Percentiles rank a stretch among this genome's conserved stretches.
phyloP scores from a whole-genome alignment of 1,139 yeast genomes.

The Scheffersomyces titani region DNA sequence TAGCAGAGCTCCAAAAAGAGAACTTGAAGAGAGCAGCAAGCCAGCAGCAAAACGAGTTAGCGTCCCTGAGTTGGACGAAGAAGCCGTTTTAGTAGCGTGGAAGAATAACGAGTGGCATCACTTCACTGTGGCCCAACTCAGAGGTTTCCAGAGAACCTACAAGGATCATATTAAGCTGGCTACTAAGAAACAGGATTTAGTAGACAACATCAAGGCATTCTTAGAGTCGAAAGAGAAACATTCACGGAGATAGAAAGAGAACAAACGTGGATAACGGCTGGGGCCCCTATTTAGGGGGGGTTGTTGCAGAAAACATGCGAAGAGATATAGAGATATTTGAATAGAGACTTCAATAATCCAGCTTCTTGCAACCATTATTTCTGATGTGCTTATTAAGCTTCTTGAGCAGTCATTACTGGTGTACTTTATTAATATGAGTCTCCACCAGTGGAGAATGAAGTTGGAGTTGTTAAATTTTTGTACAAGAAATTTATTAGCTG shows the following conservation, averaged over 20 bases:
- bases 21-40: conserved; percentile 13
- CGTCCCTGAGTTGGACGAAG: conserved; percentile 29
- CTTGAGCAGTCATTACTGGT: too few relatives aligned
- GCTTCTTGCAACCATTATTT: too few relatives aligned
- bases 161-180: conserved; percentile 35
- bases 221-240: conserved; percentile 16
- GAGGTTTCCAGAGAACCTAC: conserved; percentile 34
- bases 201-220: conserved; percentile 37
- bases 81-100: conserved; percentile 42
- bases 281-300: background rate
- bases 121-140: conserved; percentile 44
- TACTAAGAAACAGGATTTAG: conserved; percentile 41
- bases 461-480: background rate
- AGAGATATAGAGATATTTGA: too few relatives aligned
- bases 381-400: too few relatives aligned
- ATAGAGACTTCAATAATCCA: too few relatives aligned
- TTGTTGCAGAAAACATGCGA: too few relatives aligned
- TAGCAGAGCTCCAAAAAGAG: conserved; percentile 8
- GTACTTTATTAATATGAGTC: too few relatives aligned
- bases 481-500: background rate
- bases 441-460: background rate
- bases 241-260: background rate
- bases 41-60: conserved; percentile 19
- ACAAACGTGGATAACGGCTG: background rate
- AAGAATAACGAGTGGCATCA: conserved; percentile 30